A percentile compares a stretch with the other conserved stretches of the same genome.
Evolutionary conservation across 768 basidiomycete species (phyloP).

Genomic region (Agrocybe chaxingu): DNA sequence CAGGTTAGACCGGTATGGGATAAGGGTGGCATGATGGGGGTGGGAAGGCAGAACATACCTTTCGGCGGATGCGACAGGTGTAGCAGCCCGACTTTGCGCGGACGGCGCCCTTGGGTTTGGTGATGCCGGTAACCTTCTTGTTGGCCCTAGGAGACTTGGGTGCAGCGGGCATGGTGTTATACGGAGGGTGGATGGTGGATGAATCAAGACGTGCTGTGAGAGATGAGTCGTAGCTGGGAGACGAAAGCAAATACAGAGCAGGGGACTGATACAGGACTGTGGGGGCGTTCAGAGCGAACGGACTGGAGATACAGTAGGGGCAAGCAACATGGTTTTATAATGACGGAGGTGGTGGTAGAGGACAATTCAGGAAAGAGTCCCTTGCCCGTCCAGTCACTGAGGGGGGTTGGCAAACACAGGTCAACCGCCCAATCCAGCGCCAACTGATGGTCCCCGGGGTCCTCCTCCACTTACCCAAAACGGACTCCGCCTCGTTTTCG

Average conservation of each 20-base stretch:
- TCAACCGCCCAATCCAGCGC: too few relatives aligned
- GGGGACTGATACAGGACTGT: slow-evolving; percentile 1
- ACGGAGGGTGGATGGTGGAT: background rate
- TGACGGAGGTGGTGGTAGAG: too few relatives aligned
- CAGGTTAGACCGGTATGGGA: slow-evolving; percentile 6
- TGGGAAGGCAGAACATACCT: slow-evolving; percentile 44
- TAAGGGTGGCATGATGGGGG: background rate
- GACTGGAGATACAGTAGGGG: too few relatives aligned
- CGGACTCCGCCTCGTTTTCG: background rate
- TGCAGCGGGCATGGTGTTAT: slow-evolving; percentile 31
- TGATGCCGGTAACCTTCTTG: slow-evolving; percentile 44
- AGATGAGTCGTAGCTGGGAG: slow-evolving; percentile 9
- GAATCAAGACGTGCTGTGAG: background rate
- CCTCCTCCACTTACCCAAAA: background rate
- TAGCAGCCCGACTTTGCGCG: slow-evolving; percentile 89
- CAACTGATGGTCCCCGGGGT: background rate
- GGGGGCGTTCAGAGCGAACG: too few relatives aligned
- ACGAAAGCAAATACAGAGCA: slow-evolving; percentile 6
- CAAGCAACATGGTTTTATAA: too few relatives aligned
- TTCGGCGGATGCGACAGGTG: slow-evolving; percentile 82
- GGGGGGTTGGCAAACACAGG: too few relatives aligned
- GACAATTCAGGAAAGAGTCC: background rate
- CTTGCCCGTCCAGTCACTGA: too few relatives aligned
- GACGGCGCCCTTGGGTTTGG: slow-evolving; percentile 77
- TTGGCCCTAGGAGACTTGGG: slow-evolving; percentile 37